Conservation (phyloP, 2,329 filamentous ascomycete genomes). For the Aspergillus amoenus region DNA sequence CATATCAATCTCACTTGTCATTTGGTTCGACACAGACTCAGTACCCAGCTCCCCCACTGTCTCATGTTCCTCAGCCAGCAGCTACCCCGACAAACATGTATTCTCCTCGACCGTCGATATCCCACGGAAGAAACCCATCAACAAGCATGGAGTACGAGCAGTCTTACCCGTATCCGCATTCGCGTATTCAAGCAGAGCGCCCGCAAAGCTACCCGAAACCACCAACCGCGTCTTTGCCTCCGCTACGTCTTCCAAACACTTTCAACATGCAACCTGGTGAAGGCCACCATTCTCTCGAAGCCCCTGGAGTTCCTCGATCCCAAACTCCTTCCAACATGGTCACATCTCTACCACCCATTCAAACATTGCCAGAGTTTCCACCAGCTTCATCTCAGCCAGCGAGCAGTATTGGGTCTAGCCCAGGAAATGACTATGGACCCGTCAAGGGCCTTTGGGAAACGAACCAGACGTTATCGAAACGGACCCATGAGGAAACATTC, state of each 20-base stretch:
- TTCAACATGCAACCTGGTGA: background rate
- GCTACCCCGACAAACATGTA: constrained; percentile 35
- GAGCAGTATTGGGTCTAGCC: constrained; percentile 24
- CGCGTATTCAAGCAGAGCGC: constrained; percentile 22
- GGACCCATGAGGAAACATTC: constrained; percentile 40
- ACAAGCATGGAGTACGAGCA: constrained; percentile 34
- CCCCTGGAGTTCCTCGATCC: constrained; percentile 20
- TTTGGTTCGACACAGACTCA: constrained; percentile 42
- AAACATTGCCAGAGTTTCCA: constrained; percentile 33
- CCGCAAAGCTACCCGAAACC: constrained; percentile 25
- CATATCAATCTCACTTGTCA: constrained; percentile 42
- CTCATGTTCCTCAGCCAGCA: constrained; percentile 44
- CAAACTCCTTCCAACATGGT: constrained; percentile 27
- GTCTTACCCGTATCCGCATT: constrained; percentile 26
- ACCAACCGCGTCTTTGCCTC: constrained; percentile 22
- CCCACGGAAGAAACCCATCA: constrained; percentile 34
- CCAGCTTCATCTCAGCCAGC: constrained; percentile 21
- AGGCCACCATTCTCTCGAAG: constrained; percentile 41
- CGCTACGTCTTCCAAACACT: constrained; percentile 22
- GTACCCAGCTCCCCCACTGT: constrained; percentile 44
- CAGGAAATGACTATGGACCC: constrained; percentile 23
- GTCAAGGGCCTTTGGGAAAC: constrained; percentile 34
- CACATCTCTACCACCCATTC: constrained; percentile 39
- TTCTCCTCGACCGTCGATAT: constrained; percentile 36
- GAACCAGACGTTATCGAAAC: constrained; percentile 29